Evolutionary conservation across 768 basidiomycete species (phyloP).

Genomic region (Epithele typhae): DNA sequence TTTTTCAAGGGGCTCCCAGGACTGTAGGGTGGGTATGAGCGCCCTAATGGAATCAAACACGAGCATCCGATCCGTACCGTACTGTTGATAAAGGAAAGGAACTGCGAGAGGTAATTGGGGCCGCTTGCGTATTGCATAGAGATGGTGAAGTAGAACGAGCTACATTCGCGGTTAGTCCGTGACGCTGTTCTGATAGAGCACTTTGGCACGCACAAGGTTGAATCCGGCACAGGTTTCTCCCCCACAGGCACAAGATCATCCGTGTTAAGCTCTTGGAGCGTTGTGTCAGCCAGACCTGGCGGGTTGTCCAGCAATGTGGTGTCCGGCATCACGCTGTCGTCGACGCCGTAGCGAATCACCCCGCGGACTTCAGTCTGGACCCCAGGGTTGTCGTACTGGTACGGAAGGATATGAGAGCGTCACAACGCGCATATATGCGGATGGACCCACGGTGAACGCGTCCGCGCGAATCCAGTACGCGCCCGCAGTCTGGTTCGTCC

Average conservation of each 20-base stretch:
- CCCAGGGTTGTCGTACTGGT: conserved; percentile 19
- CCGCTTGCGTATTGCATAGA: conserved; percentile 21
- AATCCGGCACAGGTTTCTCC: conserved; percentile 10
- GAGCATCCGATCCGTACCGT: conserved; percentile 16
- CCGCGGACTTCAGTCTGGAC: conserved; percentile 18
- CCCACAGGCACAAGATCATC: conserved; percentile 11
- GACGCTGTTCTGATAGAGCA: too few species aligned
- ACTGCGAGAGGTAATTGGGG: conserved; percentile 13
- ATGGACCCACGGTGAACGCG: conserved; percentile 25
- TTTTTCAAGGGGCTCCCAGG: conserved; percentile 21
- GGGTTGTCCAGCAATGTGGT: conserved; percentile 15
- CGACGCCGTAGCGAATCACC: conserved; percentile 17
- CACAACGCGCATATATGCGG: not conserved
- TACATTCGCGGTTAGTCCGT: not conserved
- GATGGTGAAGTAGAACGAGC: conserved; percentile 19
- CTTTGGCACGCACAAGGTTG: conserved; percentile 9
- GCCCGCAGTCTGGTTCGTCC: conserved; percentile 34
- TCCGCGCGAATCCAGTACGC: conserved; percentile 36
- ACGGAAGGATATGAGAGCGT: too few species aligned
- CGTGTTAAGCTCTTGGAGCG: conserved; percentile 10
- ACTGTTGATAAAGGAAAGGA: conserved; percentile 28
- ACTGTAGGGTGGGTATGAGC: conserved; percentile 9
- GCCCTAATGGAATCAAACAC: not conserved
- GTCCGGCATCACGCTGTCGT: conserved; percentile 9
- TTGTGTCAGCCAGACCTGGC: conserved; percentile 7